Evolutionary conservation across 208 protist species (phyloP).

Genomic region (Leishmania arabica): DNA sequence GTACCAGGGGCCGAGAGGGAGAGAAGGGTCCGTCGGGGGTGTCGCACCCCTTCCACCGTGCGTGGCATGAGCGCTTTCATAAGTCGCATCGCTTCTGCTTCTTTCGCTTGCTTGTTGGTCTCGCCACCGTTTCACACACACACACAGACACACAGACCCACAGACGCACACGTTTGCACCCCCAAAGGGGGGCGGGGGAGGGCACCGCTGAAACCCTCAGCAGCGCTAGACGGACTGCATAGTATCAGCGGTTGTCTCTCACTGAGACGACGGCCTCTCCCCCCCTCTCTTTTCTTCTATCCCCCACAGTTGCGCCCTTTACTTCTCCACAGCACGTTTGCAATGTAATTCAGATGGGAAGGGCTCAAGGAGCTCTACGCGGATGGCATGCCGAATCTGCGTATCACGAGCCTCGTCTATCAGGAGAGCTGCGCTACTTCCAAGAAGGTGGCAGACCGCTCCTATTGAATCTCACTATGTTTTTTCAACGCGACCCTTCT

Average conservation of each 20-base stretch:
- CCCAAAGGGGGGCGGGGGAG: not conserved
- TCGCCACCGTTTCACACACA: not conserved
- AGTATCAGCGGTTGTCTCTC: not conserved
- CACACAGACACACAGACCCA: not conserved
- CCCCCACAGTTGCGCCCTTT: not conserved
- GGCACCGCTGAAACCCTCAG: not conserved
- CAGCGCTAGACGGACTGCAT: not conserved
- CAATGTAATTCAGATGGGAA: constrained; percentile 42
- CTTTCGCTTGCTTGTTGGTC: not conserved
- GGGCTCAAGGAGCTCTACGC: constrained; percentile 45
- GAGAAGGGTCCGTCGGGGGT: not conserved
- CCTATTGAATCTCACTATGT: constrained; percentile 36
- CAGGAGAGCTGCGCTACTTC: constrained; percentile 29
- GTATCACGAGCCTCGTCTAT: constrained; percentile 21
- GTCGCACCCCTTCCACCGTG: not conserved
- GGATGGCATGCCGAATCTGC: constrained; percentile 44
- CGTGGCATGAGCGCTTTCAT: not conserved
- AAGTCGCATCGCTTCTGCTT: not conserved
- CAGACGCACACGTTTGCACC: not conserved
- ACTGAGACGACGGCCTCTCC: not conserved
- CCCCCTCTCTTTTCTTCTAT: not conserved
- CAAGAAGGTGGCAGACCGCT: constrained; percentile 32
- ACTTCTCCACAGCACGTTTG: not conserved
- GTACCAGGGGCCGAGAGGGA: not conserved
- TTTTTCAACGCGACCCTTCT: not conserved